Percentiles rank a stretch among this genome's conserved stretches.
Conservation (phyloP, 2,329 filamentous ascomycete species). For the Hirsutella minnesotensis region DNA sequence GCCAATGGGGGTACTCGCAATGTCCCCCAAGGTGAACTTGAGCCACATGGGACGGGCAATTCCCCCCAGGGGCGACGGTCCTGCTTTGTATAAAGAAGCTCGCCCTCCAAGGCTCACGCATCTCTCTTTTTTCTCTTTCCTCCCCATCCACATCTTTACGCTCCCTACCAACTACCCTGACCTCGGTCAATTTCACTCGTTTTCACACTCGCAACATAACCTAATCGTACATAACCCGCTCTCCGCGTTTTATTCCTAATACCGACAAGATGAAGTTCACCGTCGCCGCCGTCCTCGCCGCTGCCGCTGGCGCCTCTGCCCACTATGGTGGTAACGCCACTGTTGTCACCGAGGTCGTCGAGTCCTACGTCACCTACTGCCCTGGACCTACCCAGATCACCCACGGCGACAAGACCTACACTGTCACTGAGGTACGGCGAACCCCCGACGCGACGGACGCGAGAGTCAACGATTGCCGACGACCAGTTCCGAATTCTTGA, state of each 20-base stretch:
- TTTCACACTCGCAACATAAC: background rate
- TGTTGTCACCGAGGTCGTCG: slow-evolving; percentile 55
- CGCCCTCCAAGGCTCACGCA: background rate
- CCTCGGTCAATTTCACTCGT: slow-evolving; percentile 2
- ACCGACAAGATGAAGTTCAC: slow-evolving; percentile 56
- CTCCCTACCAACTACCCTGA: background rate
- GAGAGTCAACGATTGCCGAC: too few species aligned
- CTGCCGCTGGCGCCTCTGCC: slow-evolving; percentile 38
- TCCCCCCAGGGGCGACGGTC: background rate
- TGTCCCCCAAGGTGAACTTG: too few species aligned
- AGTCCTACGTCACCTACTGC: slow-evolving; percentile 61
- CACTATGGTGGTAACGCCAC: slow-evolving; percentile 29
- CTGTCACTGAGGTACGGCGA: slow-evolving; percentile 45
- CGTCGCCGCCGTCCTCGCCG: slow-evolving; percentile 38
- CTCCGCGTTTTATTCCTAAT: slow-evolving; percentile 25
- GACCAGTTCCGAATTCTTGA: too few species aligned
- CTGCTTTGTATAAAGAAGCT: background rate
- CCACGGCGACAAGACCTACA: slow-evolving; percentile 56
- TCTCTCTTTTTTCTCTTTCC: background rate
- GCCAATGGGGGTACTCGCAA: too few species aligned
- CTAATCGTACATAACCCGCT: background rate
- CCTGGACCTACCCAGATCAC: slow-evolving; percentile 52
- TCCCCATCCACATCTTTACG: background rate
- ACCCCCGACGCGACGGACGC: background rate
- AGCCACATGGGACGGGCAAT: too few species aligned